These are phyloP conservation scores for Tremellales sp. DNA, from an alignment of 1,284 basidiomycete genomes.

Conservation along the genomic window DNA sequence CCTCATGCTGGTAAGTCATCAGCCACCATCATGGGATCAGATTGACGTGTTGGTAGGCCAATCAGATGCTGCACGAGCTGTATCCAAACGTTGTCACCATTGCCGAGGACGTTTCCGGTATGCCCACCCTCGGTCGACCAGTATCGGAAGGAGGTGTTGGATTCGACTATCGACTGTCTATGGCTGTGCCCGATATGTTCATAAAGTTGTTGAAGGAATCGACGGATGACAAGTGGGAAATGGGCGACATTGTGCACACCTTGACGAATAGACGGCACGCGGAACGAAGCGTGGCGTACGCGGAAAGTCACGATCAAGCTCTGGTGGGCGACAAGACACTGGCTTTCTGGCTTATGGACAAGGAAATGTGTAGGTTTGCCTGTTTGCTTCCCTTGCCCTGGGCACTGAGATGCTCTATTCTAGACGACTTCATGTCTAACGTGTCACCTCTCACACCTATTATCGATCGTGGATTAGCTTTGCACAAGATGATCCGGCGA, in stretches of 20 bases:
- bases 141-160: constrained; percentile 82
- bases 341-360: constrained; percentile 99
- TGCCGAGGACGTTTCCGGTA: constrained; percentile 94
- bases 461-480: constrained; percentile 80
- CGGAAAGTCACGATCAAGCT: constrained; percentile 96
- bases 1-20: constrained; percentile 81
- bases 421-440: constrained; percentile 92
- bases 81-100: constrained; percentile 83
- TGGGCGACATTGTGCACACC: constrained; percentile 82
- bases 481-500: constrained; percentile 97
- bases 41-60: constrained; percentile 61
- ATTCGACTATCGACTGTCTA: constrained; percentile 95
- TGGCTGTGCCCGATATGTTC: constrained; percentile 99
- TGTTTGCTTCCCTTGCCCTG: not conserved
- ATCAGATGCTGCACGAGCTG: constrained; percentile 77
- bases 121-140: constrained; percentile 88
- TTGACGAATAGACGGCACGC: constrained; percentile 82
- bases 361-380: constrained; percentile 85
- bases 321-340: constrained; percentile 97
- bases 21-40: not conserved
- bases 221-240: constrained; percentile 81
- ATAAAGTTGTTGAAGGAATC: constrained; percentile 97
- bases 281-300: constrained; percentile 91
- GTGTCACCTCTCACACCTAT: constrained; percentile 77
- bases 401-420: not conserved